Evolutionary conservation across 2,329 filamentous ascomycete species (phyloP), one percentile per base, ranked within the genome.

Genomic region (Stromatinia cepivora): DNA sequence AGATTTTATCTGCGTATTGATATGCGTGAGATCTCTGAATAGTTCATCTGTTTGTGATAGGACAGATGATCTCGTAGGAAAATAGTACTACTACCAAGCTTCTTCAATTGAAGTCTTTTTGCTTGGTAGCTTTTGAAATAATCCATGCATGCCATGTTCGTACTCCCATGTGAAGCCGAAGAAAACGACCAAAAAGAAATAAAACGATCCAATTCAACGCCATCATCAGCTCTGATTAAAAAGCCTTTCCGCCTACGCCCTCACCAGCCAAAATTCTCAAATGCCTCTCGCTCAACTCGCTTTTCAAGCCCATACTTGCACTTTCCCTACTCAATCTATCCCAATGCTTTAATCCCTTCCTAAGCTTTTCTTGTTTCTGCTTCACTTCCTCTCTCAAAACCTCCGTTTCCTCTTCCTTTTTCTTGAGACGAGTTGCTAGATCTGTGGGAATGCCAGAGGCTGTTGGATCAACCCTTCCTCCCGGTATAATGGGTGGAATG

Each of bases 191-290:
- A 20, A 67, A 65, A 56, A 39, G 58, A 53, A 42, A 66, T 13
- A 36, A 11, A 56, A 20, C 22, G 56, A 56, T 31, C n/a, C 25
- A 28, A 57, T 11, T 10, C 48, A 57, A 31, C 6, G 31, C 6
- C 22, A 9, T 39, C 45, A 53, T 31, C 56, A 39, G 28, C 28
- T 59, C 25, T 15, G 36, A 17, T 69, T 69, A 79, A 64, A 79
- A 79, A 3, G 78, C 78, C 61, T 76, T 77, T 52, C 77, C 76
- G 42, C 77, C 77, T 67, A 76, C 73, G 3, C 77, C 75, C 67
- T 79, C 78, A 5, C 78, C 78, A 66, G 77, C 77, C 65, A 79
- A 68, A 65, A 76, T 70, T 58, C 77, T 71, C 62, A 79, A 76
- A 71, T 78, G 77, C 39, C 73, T 73, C 70, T 78, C 77, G 62